Conservation (phyloP, 805 yeast species). For the Kodamaea jinghongensis region DNA sequence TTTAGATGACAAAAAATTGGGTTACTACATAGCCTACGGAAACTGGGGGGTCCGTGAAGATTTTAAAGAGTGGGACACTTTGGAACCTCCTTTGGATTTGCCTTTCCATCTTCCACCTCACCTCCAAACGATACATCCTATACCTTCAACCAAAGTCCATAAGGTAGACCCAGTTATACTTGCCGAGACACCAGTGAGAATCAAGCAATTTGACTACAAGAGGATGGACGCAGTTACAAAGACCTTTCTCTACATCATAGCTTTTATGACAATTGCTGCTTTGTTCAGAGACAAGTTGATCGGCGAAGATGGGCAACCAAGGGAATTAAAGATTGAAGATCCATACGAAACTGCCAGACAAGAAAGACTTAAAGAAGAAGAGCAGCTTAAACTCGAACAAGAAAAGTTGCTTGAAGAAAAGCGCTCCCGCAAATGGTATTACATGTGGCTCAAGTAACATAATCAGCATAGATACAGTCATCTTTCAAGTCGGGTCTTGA, state of each 20-base stretch:
- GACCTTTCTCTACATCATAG: slow-evolving; percentile 47
- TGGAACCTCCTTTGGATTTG: slow-evolving; percentile 53
- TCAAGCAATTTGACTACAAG: slow-evolving; percentile 45
- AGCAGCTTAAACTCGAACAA: too few relatives aligned
- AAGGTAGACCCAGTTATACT: slow-evolving; percentile 42
- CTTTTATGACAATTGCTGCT: slow-evolving; percentile 49
- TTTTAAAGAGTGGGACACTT: slow-evolving; percentile 45
- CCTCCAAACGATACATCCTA: slow-evolving; percentile 33
- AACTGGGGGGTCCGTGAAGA: slow-evolving; percentile 68
- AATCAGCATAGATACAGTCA: too few relatives aligned
- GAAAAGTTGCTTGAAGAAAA: too few relatives aligned
- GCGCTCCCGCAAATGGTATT: slow-evolving; percentile 45
- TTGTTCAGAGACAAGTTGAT: slow-evolving; percentile 52
- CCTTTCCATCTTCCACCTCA: slow-evolving; percentile 39
- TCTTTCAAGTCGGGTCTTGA: not conserved
- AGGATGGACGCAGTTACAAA: slow-evolving; percentile 58
- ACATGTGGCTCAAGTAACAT: slow-evolving; percentile 43
- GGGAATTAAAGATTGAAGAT: slow-evolving; percentile 37
- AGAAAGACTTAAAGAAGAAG: slow-evolving; percentile 15
- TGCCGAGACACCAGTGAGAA: slow-evolving; percentile 43
- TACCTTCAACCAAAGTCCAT: slow-evolving; percentile 19
- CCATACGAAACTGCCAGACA: slow-evolving; percentile 31
- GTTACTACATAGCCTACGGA: slow-evolving; percentile 65
- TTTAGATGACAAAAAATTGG: slow-evolving; percentile 49
- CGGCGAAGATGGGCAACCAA: slow-evolving; percentile 44